phyloP scores from a whole-genome alignment of 495 filamentous ascomycete species.

The Penicillium lividum region DNA sequence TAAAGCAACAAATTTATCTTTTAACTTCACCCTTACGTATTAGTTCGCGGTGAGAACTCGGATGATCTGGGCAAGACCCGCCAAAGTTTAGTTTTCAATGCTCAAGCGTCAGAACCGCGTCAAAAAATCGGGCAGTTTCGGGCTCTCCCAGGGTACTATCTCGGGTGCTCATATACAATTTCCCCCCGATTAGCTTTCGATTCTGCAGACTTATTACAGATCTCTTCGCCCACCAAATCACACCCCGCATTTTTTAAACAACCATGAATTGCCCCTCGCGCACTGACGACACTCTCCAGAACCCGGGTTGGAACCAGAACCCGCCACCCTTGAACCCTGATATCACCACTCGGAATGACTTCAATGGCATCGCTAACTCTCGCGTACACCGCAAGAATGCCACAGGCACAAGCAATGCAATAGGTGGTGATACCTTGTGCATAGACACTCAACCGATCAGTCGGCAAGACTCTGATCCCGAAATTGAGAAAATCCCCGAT shows the following conservation, averaged over 20 bases:
- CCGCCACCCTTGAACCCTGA: constrained; percentile 57
- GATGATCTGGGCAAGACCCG: constrained; percentile 9
- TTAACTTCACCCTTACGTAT: constrained; percentile 10
- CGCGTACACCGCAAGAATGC: constrained; percentile 39
- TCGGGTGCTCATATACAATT: constrained; percentile 4
- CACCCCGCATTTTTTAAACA: constrained; percentile 4
- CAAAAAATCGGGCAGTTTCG: constrained; percentile 29
- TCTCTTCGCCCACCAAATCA: background rate
- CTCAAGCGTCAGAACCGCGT: background rate
- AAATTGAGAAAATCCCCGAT: constrained; percentile 27
- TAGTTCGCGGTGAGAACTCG: background rate
- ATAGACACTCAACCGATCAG: constrained; percentile 28
- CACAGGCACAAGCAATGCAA: constrained; percentile 20
- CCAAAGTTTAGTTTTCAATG: constrained; percentile 1
- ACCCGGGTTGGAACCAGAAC: constrained; percentile 62
- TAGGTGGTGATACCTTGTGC: constrained; percentile 28
- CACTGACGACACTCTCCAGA: constrained; percentile 57
- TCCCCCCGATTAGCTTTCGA: constrained; percentile 8
- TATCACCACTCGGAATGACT: constrained; percentile 61
- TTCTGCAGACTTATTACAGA: constrained; percentile 7
- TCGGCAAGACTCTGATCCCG: constrained; percentile 27
- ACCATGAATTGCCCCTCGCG: constrained; percentile 66
- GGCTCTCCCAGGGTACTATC: constrained; percentile 20
- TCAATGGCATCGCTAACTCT: constrained; percentile 56
- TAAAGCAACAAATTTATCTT: background rate